phyloP scores from a whole-genome alignment of 2,329 filamentous ascomycete species.

The Aureobasidium sp. region DNA sequence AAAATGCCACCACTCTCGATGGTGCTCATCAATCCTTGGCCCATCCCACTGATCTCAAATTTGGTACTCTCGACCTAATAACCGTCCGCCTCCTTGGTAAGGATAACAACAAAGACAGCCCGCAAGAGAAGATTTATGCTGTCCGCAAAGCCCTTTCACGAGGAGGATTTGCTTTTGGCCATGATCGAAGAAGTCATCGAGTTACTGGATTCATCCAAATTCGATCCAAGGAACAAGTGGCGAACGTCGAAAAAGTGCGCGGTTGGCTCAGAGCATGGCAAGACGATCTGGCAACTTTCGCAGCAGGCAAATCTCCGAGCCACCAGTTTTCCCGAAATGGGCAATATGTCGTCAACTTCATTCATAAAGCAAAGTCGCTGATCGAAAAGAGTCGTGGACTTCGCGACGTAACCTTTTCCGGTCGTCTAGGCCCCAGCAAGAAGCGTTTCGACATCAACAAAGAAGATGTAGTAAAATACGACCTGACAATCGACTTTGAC shows the following conservation, averaged over 20 bases:
- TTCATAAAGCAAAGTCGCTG: conserved; percentile 35
- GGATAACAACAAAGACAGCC: conserved; percentile 23
- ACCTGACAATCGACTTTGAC: conserved; percentile 37
- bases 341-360: conserved; percentile 32
- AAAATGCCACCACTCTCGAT: conserved; percentile 41
- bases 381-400: conserved; percentile 34
- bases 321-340: conserved; percentile 9
- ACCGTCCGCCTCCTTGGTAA: conserved; percentile 36
- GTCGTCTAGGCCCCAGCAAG: conserved; percentile 35
- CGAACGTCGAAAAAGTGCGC: conserved; percentile 46
- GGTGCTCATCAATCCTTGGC: conserved; percentile 43
- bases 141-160: conserved; percentile 59
- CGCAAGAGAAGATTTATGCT: conserved; percentile 49
- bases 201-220: conserved; percentile 57
- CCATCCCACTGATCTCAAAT: conserved; percentile 36
- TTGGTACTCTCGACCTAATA: conserved; percentile 43
- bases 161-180: conserved; percentile 56
- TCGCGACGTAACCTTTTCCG: conserved; percentile 30
- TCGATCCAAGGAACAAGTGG: conserved; percentile 48
- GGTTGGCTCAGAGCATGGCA: conserved; percentile 49
- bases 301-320: conserved; percentile 11
- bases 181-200: conserved; percentile 43
- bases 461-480: conserved; percentile 21
- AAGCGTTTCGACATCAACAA: conserved; percentile 22
- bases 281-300: conserved; percentile 35